Evolutionary conservation across 345 rosid genomes (phyloP).

Genomic region (Aquilaria yunnanensis): DNA sequence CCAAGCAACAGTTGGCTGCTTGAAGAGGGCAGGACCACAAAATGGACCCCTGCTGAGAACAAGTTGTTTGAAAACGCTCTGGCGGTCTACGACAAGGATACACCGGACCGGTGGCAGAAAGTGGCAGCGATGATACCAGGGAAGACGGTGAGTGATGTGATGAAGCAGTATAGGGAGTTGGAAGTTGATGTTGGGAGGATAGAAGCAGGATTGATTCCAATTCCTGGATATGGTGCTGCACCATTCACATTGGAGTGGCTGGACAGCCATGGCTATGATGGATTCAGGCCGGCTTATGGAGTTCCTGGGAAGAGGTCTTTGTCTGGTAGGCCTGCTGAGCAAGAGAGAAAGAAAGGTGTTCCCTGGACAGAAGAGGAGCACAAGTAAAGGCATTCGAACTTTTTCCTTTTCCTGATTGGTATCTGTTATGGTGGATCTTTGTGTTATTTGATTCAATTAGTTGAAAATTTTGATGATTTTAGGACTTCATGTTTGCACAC

Average conservation of each 20-base stretch:
- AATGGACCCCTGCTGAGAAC: slow-evolving; percentile 81
- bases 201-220: slow-evolving; percentile 58
- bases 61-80: slow-evolving; percentile 81
- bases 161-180: slow-evolving; percentile 56
- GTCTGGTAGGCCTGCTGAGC: slow-evolving; percentile 48
- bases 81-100: slow-evolving; percentile 61
- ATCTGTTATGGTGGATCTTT: too few relatives aligned
- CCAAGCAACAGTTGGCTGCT: slow-evolving; percentile 41
- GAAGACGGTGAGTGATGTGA: slow-evolving; percentile 54
- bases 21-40: slow-evolving; percentile 40
- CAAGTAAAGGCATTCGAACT: slow-evolving; percentile 38
- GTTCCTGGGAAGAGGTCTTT: slow-evolving; percentile 64
- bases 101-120: slow-evolving; percentile 56
- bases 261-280: slow-evolving; percentile 32
- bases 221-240: slow-evolving; percentile 42
- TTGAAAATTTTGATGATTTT: background rate
- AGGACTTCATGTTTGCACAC: background rate
- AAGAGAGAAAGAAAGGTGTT: slow-evolving; percentile 94
- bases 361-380: slow-evolving; percentile 99
- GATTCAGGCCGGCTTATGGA: slow-evolving; percentile 42
- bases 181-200: slow-evolving; percentile 62
- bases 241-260: slow-evolving; percentile 57
- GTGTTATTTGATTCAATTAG: background rate
- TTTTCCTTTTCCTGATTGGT: background rate
- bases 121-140: slow-evolving; percentile 65